These are phyloP conservation scores for Arthromyces matolae DNA, from an alignment of 768 basidiomycete genomes.

Conservation along the genomic window DNA sequence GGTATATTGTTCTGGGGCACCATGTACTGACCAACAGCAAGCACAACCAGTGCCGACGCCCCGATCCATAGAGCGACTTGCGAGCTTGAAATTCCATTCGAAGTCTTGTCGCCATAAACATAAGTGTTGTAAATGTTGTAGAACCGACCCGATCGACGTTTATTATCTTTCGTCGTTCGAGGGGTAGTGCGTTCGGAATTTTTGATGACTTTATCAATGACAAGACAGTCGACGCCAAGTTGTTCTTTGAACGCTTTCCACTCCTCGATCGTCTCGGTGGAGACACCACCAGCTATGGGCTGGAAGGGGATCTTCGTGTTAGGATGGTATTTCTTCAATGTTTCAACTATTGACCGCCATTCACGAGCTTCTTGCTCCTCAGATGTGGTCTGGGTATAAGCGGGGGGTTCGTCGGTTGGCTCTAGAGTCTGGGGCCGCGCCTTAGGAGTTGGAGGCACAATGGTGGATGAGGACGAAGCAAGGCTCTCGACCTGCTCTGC, in stretches of 20 bases:
- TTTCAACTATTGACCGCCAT: conserved; percentile 50
- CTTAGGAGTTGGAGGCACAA: conserved; percentile 68
- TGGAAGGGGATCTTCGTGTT: conserved; percentile 48
- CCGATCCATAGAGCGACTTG: conserved; percentile 59
- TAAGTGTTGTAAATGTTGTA: conserved; percentile 88
- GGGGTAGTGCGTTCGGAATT: conserved; percentile 24
- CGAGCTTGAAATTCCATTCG: conserved; percentile 30
- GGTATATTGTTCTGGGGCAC: conserved; percentile 54
- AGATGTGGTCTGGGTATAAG: conserved; percentile 60
- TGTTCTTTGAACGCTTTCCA: conserved; percentile 80
- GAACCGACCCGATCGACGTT: conserved; percentile 49
- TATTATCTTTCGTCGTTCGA: conserved; percentile 18
- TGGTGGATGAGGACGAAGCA: conserved; percentile 71
- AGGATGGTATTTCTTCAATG: conserved; percentile 68
- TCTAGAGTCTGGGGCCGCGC: conserved; percentile 34
- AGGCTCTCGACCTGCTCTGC: conserved; percentile 46
- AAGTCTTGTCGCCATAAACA: conserved; percentile 42
- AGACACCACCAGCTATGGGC: conserved; percentile 50
- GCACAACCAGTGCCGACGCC: conserved; percentile 57
- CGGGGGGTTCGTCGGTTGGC: conserved; percentile 62
- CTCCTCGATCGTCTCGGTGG: conserved; percentile 65
- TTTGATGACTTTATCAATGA: conserved; percentile 70
- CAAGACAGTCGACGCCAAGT: conserved; percentile 70
- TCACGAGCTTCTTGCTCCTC: conserved; percentile 50
- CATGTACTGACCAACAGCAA: conserved; percentile 59